Conservation (phyloP, 805 yeast species). For the Tetrapisispora iriomotensis region DNA sequence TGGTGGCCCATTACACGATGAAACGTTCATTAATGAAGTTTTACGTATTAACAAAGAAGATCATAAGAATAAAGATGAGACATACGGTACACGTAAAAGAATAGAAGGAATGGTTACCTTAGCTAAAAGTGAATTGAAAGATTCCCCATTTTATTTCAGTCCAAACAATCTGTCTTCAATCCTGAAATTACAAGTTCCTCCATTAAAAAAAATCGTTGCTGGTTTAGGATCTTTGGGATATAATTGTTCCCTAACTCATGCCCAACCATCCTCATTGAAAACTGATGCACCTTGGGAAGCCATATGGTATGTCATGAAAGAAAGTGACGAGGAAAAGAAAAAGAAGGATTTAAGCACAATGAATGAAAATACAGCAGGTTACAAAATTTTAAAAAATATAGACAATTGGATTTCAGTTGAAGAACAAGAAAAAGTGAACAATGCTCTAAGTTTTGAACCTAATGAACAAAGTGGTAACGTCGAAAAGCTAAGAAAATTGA, state of each 20-base stretch:
- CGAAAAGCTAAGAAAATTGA: conserved; percentile 56
- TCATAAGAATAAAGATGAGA: conserved; percentile 35
- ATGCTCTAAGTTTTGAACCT: conserved; percentile 43
- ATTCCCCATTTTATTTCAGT: conserved; percentile 71
- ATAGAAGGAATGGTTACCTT: conserved; percentile 88
- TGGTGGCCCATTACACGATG: conserved; percentile 69
- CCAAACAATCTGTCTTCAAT: conserved; percentile 68
- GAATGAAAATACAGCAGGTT: conserved; percentile 48
- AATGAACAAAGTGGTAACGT: conserved; percentile 50
- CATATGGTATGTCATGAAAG: conserved; percentile 61
- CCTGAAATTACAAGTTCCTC: conserved; percentile 75
- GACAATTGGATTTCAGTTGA: conserved; percentile 13
- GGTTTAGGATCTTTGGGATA: conserved; percentile 82
- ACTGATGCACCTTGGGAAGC: conserved; percentile 83
- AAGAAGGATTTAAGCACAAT: conserved; percentile 33
- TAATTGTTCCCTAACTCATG: conserved; percentile 79
- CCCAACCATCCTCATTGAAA: conserved; percentile 74
- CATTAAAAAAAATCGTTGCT: conserved; percentile 58
- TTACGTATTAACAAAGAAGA: conserved; percentile 41
- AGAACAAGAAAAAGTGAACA: conserved; percentile 3
- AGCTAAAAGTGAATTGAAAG: conserved; percentile 59
- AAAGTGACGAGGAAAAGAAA: conserved; percentile 41
- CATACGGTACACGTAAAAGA: conserved; percentile 72
- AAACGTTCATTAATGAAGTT: conserved; percentile 54
- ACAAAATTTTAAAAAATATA: conserved; percentile 39